Evolutionary conservation across 768 basidiomycete species (phyloP).

Genomic region (Trametes cinnabarina): DNA sequence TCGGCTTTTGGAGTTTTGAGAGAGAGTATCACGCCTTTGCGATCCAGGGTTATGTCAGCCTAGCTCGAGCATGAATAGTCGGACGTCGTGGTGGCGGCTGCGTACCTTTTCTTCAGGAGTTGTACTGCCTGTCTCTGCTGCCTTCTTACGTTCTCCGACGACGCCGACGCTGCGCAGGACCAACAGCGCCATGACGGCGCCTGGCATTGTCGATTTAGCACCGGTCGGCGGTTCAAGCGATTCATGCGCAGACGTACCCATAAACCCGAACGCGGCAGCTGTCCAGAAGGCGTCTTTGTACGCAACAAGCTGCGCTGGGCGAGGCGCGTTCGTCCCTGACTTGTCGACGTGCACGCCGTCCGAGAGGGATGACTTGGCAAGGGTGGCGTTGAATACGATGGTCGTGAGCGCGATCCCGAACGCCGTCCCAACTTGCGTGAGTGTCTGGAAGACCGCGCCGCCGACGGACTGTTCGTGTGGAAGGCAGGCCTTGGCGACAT

Average conservation of each 20-base stretch:
- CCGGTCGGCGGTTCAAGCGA: background rate
- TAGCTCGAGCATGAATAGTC: too few species aligned
- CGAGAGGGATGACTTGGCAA: slow-evolving; percentile 31
- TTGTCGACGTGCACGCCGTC: slow-evolving; percentile 34
- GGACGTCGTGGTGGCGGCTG: too few species aligned
- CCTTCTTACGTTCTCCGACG: slow-evolving; percentile 33
- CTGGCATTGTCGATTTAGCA: background rate
- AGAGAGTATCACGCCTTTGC: too few species aligned
- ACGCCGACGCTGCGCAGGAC: slow-evolving; percentile 43
- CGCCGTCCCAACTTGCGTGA: slow-evolving; percentile 70
- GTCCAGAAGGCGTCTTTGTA: slow-evolving; percentile 70
- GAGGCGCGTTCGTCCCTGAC: slow-evolving; percentile 31
- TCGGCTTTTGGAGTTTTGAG: too few species aligned
- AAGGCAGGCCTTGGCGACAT: slow-evolving; percentile 63
- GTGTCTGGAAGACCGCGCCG: slow-evolving; percentile 75
- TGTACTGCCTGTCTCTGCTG: background rate
- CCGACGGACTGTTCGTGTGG: slow-evolving; percentile 75
- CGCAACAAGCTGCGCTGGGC: slow-evolving; percentile 42
- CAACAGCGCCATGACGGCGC: slow-evolving; percentile 32
- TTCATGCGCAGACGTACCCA: slow-evolving; percentile 40
- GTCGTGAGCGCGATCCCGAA: slow-evolving; percentile 72
- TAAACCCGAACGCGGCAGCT: slow-evolving; percentile 55
- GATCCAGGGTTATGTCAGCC: too few species aligned
- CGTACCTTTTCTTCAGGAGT: background rate
- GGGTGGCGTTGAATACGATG: slow-evolving; percentile 63